Base-by-base conservation (phyloP, 2,329 filamentous ascomycete genomes). In the Penicillium sp. region DNA sequence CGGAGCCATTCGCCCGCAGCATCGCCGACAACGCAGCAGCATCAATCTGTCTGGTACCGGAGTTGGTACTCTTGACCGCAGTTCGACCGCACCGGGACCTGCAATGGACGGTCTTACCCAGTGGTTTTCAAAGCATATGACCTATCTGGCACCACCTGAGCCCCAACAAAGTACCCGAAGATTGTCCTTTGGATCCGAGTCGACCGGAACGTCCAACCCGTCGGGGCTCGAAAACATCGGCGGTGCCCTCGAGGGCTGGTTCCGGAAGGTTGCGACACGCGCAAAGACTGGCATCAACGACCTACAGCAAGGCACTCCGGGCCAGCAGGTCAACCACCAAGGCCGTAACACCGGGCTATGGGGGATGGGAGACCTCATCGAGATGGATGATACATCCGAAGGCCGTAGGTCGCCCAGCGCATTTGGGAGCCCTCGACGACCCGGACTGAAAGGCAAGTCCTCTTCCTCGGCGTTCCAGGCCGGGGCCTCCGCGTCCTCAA, bases 211-310 rank as follows among this genome's bases (percentile, higher is more conserved):
- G 18, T 68, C 70, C 10, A 64, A 61, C 31, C 61, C 65, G 29
- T 65, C 72, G 1, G 72, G 77, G 6, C 74, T 97, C 2, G 90
- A 95, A 62, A 88, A 91, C 55, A 85, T 95, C 8, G 90, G 91
- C 1, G 87, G 89, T 5, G 86, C 87, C 2, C 84, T 97, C 27
- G 93, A 97, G 71, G 87, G 85, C 1, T 98, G 93, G 90, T 77
- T 97, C 51, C 80, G 91, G 52, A 89, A 89, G 54, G 84, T 95
- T 32, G 89, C 89, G 1, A 69, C 63, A 8, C 69, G 68, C 42
- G 72, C 72, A 3, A 73, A 72, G 44, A 58, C 66, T 7, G 66
- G 69, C 9, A 56, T 74, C 45, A 67, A 60, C 44, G 71, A 73
- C 23, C 55, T 74, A 15, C 71, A 74, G 47, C 66, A 71, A 51